These are phyloP conservation scores for Plantago coronopus DNA, from an alignment of 305 asterid genomes.

Conservation along the genomic window DNA sequence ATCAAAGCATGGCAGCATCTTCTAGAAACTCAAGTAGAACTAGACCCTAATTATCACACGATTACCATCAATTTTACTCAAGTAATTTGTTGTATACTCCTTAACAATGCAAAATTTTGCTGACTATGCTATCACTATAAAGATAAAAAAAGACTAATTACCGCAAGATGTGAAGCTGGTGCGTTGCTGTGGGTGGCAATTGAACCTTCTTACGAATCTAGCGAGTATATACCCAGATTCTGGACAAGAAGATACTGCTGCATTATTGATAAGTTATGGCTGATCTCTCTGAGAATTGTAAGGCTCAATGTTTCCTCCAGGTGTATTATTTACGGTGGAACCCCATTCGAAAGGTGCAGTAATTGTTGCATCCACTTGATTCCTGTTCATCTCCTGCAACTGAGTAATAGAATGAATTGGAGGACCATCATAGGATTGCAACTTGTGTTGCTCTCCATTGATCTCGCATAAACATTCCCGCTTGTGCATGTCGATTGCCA, in stretches of 20 bases:
- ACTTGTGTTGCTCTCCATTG: too few relatives aligned
- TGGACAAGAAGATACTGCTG: constrained; percentile 37
- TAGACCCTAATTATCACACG: constrained; percentile 14
- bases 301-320: constrained; percentile 35
- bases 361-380: constrained; percentile 49
- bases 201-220: constrained; percentile 77
- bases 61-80: constrained; percentile 10
- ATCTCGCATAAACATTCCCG: too few relatives aligned
- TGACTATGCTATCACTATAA: constrained; percentile 15
- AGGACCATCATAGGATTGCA: too few relatives aligned
- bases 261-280: constrained; percentile 34
- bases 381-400: constrained; percentile 29
- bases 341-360: constrained; percentile 64
- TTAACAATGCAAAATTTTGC: constrained; percentile 19
- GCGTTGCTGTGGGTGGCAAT: constrained; percentile 39
- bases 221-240: constrained; percentile 35
- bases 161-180: constrained; percentile 56
- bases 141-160: constrained; percentile 31
- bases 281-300: constrained; percentile 41
- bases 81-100: neutral
- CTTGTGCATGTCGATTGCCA: too few relatives aligned
- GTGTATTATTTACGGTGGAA: constrained; percentile 35
- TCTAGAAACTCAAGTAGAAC: constrained; percentile 31
- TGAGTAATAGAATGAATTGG: too few relatives aligned
- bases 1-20: constrained; percentile 29